Evolutionary conservation across 148 eudicot species (phyloP), one percentile per base, ranked within the genome.

Genomic region (Chenopodium suecicum): DNA sequence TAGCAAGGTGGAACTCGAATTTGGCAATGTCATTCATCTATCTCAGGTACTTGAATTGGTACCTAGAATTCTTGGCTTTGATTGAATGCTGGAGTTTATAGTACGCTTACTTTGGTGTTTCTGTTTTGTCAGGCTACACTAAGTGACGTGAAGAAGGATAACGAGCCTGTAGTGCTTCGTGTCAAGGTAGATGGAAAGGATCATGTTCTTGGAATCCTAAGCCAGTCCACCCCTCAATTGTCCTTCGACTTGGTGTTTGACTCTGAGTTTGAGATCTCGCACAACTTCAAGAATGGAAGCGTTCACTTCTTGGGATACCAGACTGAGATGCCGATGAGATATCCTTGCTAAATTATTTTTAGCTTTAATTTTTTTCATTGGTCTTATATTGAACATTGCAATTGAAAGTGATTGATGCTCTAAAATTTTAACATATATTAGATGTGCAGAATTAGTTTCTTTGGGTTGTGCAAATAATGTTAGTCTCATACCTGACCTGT

Each of bases 221-320:
- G 87, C 68, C 83, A 90, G 71, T 83, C 78, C 0, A 70, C 80
- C 27, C 92, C 98, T 75, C 99, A 94, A 73, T 0, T 92, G 69
- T 66, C 88, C 34, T 90, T 90, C 79, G 98, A 94, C 80, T 87
- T 96, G 89, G 95, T 94, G 2, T 89, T 96, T 66, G 98, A 94
- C 75, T 83, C 76, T 65, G 91, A 90, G n/a, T 96, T 92, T 88
- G 93, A 89, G 83, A 86, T 96, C 68, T 92, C 98, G 4, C 99
- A 94, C 89, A 91, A 85, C 81, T 86, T 86, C 89, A 96, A 96
- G 82, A 85, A 86, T 82, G 99, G 97, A 37, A 91, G 90, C 32
- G 86, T 96, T 34, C 91, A 91, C 87, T 88, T 94, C 37, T 27
- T 85, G 78, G 99, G 99, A 64, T 96, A 92, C 82, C 66, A 70